Evolutionary conservation across 2,329 filamentous ascomycete species (phyloP), one percentile per base, ranked within the genome.

Genomic region (Alternaria postmessia): DNA sequence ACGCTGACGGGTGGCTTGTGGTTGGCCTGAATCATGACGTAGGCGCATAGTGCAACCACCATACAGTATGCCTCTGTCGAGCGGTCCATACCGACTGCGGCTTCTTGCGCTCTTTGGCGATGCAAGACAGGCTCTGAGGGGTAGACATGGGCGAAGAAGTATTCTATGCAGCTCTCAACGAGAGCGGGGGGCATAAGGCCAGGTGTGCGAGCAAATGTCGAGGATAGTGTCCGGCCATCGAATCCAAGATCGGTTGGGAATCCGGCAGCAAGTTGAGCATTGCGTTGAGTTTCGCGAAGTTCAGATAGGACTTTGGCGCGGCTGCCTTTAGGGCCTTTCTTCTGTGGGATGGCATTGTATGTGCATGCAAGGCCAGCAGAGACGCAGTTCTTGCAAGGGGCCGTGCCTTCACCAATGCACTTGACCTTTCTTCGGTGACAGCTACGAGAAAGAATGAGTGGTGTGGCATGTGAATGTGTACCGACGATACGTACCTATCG

Each of bases 111-210:
- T 53, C 77, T 78, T 61, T 80, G 76, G 39, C 80, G 80, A 64
- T 88, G 84, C 7, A 89, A 75, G 4, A 89, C 81, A 1, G 87
- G 87, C 80, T 88, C 87, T 53, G 87, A 87, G n/a, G 87, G 86
- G 65, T 89, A 89, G 54, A 89, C 83, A 71, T 88, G 82, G 66
- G 82, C 79, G 75, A 88, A 87, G 77, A 86, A 89, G 63, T 86
- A 86, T 44, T 89, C 86, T 59, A 89, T 80, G 70, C 86, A 88
- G 54, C 75, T 76, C 43, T 82, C 75, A 70, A 86, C 73, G 78
- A 87, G 64, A 79, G 83, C 72, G 79, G 80, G 74, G 74, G 81
- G 74, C 71, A 84, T 67, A 76, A 88, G 75, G 64, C 83, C 76
- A 63, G 81, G 76, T 64, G 82, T 81, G 70, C 82, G 78, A 66